Base-by-base conservation (phyloP, 345 rosid genomes). In the Brassica nigra region DNA sequence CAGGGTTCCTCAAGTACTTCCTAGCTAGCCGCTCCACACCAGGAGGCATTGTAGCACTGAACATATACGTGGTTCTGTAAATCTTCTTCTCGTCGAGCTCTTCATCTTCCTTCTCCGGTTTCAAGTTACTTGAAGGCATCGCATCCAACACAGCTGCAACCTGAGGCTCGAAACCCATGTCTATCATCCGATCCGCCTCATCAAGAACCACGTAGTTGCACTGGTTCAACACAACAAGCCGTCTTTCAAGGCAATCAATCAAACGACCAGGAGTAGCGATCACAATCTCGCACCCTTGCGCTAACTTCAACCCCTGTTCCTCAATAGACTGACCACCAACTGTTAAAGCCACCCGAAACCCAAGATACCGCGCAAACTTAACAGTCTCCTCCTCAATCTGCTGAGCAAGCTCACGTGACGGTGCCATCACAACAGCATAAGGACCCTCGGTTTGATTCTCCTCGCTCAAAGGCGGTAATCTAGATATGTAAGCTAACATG, bases 151-250 rank as follows among this genome's bases (percentile, higher is more conserved):
- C 97, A 4, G 90, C 97, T 63, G 91, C 80, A 47, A 95, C 97
- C 81, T 95, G 97, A 0, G 93, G 95, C 86, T 91, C 99, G 39
- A 91, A 92, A 82, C 95, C 97, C 97, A 91, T 90, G 82, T 95
- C 97, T 20, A 95, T 92, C 99, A 95, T 92, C 31, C 99, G 86
- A 83, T 92, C 97, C 71, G 99, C 99, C 82, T 95, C 99, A 78
- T 95, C 99, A 71, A 95, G 97, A 78, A 95, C 99, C 65, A 95
- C 97, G 76, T 95, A 92, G 64, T 91, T 92, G 68, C 99, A 95
- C 76, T 91, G 97, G 72, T 95, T 92, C 83, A 95, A 80, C 18
- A 95, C 98, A 1, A 86, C 95, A 79, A 90, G 90, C 55, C 97
- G 90, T 81, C 97, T 88, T 85, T 92, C 97, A 82, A 95, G 83